phyloP scores from a whole-genome alignment of 2,329 filamentous ascomycete genomes.

The Hansfordia pulvinata region DNA sequence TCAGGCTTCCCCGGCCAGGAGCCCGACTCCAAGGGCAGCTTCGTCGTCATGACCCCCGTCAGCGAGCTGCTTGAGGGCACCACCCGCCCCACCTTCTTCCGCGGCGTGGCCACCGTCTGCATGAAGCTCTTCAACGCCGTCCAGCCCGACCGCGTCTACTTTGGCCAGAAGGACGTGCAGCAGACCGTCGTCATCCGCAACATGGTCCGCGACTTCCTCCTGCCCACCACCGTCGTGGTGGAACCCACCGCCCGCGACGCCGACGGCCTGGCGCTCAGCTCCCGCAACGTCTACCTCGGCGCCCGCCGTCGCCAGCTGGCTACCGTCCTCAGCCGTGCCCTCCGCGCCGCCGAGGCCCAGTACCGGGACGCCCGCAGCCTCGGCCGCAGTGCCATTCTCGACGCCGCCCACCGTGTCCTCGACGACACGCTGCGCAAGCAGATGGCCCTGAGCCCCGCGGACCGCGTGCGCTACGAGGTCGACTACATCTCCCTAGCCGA shows the following conservation, averaged over 20 bases:
- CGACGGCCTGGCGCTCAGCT: conserved; percentile 84
- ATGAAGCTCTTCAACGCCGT: conserved; percentile 87
- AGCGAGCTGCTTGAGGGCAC: conserved; percentile 71
- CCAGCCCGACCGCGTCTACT: conserved; percentile 67
- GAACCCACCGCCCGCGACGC: conserved; percentile 60
- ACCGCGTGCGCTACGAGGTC: conserved; percentile 63
- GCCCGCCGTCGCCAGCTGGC: conserved; percentile 57
- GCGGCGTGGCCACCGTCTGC: conserved; percentile 90
- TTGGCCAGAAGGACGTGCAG: conserved; percentile 96
- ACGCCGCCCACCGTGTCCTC: conserved; percentile 51
- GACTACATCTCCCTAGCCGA: conserved; percentile 91
- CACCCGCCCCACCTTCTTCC: conserved; percentile 85
- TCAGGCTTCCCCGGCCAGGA: conserved; percentile 60
- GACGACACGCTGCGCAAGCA: conserved; percentile 45
- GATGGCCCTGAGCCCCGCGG: conserved; percentile 37
- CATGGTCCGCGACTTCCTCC: conserved; percentile 77
- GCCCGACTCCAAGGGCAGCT: conserved; percentile 67
- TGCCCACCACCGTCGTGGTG: conserved; percentile 63
- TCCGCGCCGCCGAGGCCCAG: conserved; percentile 55
- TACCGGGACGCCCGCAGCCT: conserved; percentile 41
- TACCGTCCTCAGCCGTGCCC: conserved; percentile 54
- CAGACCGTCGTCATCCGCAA: conserved; percentile 83
- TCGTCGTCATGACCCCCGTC: conserved; percentile 82
- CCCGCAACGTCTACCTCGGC: conserved; percentile 86
- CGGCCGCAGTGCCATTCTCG: conserved; percentile 54